Evolutionary conservation across 345 rosid genomes (phyloP).

Genomic region (Lenwebbia sp.): DNA sequence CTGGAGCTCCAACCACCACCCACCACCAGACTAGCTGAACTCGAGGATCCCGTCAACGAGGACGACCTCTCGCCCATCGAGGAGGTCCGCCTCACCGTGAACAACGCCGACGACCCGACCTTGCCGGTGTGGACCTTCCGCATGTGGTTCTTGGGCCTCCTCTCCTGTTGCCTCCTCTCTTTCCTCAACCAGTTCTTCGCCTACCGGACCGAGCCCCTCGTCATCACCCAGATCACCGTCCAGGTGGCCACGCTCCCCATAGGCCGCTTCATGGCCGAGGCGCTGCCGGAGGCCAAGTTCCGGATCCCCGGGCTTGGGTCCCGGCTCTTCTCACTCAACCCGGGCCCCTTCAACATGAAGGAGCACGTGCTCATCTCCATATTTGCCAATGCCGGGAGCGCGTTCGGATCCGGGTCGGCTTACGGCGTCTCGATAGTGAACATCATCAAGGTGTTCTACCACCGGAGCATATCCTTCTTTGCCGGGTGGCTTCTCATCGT

Average conservation of each 20-base stretch:
- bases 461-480: constrained; percentile 48
- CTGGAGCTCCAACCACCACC: constrained; percentile 14
- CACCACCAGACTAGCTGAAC: constrained; percentile 9
- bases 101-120: constrained; percentile 62
- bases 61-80: constrained; percentile 64
- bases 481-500: constrained; percentile 78
- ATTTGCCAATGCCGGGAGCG: constrained; percentile 84
- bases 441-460: constrained; percentile 71
- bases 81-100: constrained; percentile 66
- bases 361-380: constrained; percentile 78
- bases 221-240: constrained; percentile 77
- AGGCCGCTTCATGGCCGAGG: constrained; percentile 61
- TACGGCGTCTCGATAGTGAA: constrained; percentile 66
- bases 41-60: background rate
- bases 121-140: constrained; percentile 86
- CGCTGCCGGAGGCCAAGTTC: constrained; percentile 48
- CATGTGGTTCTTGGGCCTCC: constrained; percentile 72
- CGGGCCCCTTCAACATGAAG: constrained; percentile 80
- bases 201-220: constrained; percentile 78
- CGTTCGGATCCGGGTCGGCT: constrained; percentile 70
- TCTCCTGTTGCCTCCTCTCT: constrained; percentile 61
- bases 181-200: constrained; percentile 83
- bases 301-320: constrained; percentile 46
- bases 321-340: constrained; percentile 51
- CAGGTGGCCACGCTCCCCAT: constrained; percentile 73